Conservation (phyloP, 2,329 filamentous ascomycete genomes). For the Aureobasidium sp. region DNA sequence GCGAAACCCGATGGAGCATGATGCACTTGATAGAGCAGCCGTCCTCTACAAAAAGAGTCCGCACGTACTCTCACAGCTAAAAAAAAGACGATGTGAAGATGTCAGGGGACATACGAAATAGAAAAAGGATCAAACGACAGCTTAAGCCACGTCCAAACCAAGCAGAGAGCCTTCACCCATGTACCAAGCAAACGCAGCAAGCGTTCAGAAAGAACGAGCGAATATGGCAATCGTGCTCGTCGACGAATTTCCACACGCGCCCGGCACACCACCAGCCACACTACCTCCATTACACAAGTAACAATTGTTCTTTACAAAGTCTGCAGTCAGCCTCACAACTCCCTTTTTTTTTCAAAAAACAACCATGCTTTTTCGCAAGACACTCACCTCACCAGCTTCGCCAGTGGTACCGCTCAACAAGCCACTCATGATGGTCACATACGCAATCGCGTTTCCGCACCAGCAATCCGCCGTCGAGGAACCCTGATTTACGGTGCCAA, state of each 20-base stretch:
- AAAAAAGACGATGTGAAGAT: too few species aligned
- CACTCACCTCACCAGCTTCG: slow-evolving; percentile 18
- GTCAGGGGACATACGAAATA: too few species aligned
- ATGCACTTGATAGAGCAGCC: too few species aligned
- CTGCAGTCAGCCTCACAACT: slow-evolving; percentile 26
- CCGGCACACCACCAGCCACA: slow-evolving; percentile 18
- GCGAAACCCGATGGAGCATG: too few species aligned
- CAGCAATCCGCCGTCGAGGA: slow-evolving; percentile 24
- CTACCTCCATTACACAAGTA: slow-evolving; percentile 18
- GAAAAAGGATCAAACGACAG: too few species aligned
- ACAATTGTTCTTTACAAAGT: slow-evolving; percentile 19
- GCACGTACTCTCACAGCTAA: too few species aligned
- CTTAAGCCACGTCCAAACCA: too few species aligned
- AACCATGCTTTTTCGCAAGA: background rate
- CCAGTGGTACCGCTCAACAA: background rate
- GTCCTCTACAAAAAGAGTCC: too few species aligned
- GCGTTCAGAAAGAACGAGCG: slow-evolving; percentile 23
- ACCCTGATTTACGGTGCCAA: slow-evolving; percentile 24
- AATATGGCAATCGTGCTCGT: slow-evolving; percentile 26
- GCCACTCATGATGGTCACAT: slow-evolving; percentile 20
- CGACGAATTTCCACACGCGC: slow-evolving; percentile 25
- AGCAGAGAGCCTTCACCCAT: too few species aligned
- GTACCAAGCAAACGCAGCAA: too few species aligned
- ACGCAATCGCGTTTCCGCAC: slow-evolving; percentile 25
- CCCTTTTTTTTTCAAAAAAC: slow-evolving; percentile 18